Evolutionary conservation across 768 basidiomycete species (phyloP).

Genomic region (Mycena indigotica): DNA sequence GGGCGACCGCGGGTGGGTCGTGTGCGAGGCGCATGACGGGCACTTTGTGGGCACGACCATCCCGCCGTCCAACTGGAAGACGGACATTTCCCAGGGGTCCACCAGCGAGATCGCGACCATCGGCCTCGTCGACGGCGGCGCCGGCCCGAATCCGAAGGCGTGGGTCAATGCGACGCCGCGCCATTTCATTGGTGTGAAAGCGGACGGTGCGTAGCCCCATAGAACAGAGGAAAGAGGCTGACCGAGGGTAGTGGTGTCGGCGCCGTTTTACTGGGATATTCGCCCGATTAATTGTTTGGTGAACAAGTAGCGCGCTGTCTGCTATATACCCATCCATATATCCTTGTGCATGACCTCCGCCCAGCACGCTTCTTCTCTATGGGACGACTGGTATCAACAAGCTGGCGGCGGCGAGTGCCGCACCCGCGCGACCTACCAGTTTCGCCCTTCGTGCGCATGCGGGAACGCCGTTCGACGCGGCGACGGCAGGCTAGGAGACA

Average conservation of each 20-base stretch:
- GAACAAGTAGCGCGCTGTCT: too few relatives aligned
- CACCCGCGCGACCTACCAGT: too few relatives aligned
- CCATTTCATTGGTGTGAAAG: conserved; percentile 10
- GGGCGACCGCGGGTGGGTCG: conserved; percentile 19
- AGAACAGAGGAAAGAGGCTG: too few relatives aligned
- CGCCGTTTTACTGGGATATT: conserved; percentile 23
- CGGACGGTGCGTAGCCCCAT: conserved; percentile 17
- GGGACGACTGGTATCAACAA: too few relatives aligned
- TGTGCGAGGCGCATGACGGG: conserved; percentile 23
- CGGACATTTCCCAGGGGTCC: conserved; percentile 12
- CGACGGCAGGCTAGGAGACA: too few relatives aligned
- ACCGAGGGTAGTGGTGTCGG: conserved; percentile 2
- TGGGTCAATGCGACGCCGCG: conserved; percentile 14
- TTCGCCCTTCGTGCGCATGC: too few relatives aligned
- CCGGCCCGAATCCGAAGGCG: conserved; percentile 9
- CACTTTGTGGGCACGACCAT: conserved; percentile 22
- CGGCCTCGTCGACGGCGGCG: conserved; percentile 6
- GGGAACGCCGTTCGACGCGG: too few relatives aligned
- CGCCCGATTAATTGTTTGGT: conserved; percentile 17
- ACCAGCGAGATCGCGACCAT: conserved; percentile 19
- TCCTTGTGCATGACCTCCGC: too few relatives aligned
- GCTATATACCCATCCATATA: too few relatives aligned
- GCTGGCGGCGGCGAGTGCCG: too few relatives aligned
- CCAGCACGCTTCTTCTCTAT: too few relatives aligned
- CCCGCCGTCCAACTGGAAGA: conserved; percentile 11